Conservation (phyloP, 345 rosid species). For the Carallia brachiata region DNA sequence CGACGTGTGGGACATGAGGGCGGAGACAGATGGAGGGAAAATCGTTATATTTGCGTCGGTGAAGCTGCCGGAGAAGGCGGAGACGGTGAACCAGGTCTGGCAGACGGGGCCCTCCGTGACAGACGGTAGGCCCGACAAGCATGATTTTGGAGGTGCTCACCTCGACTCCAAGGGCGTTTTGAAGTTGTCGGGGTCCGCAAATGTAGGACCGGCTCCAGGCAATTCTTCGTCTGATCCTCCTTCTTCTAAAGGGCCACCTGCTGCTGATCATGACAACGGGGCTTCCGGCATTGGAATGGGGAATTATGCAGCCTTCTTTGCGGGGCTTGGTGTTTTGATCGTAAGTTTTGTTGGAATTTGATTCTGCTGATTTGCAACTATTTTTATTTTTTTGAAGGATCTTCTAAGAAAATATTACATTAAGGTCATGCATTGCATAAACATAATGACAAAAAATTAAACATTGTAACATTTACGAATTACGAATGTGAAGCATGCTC, state of each 20-base stretch:
- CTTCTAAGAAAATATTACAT: too few relatives aligned
- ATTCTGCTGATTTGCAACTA: too few relatives aligned
- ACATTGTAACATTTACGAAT: too few relatives aligned
- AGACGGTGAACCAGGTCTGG: conserved; percentile 26
- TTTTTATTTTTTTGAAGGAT: too few relatives aligned
- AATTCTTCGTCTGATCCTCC: neutral
- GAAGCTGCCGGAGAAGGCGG: conserved; percentile 12
- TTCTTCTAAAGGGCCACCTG: neutral
- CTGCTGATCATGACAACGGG: neutral
- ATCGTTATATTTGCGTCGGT: conserved; percentile 16
- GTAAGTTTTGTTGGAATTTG: too few relatives aligned
- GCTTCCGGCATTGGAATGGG: too few relatives aligned
- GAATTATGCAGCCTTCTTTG: too few relatives aligned
- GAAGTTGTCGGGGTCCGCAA: neutral
- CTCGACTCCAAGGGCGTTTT: conserved; percentile 1
- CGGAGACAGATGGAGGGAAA: conserved; percentile 7
- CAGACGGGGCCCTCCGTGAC: conserved; percentile 24
- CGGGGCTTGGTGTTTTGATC: too few relatives aligned
- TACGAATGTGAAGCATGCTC: too few relatives aligned
- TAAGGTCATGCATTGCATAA: too few relatives aligned
- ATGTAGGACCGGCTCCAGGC: neutral
- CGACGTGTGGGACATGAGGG: conserved; percentile 23
- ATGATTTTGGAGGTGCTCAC: conserved; percentile 1
- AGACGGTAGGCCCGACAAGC: conserved; percentile 13
- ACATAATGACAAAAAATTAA: too few relatives aligned